A percentile compares a stretch with the other conserved stretches of the same genome.
phyloP scores from a whole-genome alignment of 441 rosid genomes.

The Bruguiera hainesii region DNA sequence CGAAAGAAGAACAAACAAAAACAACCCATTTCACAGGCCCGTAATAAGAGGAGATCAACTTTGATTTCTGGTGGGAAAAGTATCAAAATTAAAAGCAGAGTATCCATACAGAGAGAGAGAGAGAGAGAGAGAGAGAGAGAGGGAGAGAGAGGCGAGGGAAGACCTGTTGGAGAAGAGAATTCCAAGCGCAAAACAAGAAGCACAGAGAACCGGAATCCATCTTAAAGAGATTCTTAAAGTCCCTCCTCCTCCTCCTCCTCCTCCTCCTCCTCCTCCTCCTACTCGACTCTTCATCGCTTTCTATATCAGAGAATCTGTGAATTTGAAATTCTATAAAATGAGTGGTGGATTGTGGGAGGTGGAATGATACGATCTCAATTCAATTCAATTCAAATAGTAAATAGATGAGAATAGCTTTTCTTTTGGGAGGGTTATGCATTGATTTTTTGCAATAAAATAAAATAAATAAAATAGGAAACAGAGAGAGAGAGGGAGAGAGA shows the following conservation, averaged over 20 bases:
- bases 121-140: too few relatives aligned
- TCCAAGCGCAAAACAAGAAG: neutral
- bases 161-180: constrained; percentile 66
- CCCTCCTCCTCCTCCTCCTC: neutral
- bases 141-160: neutral
- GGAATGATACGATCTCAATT: too few relatives aligned
- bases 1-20: neutral
- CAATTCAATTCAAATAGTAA: too few relatives aligned
- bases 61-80: neutral
- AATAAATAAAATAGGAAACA: too few relatives aligned
- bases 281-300: neutral
- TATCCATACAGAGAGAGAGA: neutral
- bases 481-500: too few relatives aligned
- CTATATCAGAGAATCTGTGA: neutral
- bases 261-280: too few relatives aligned
- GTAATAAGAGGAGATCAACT: neutral
- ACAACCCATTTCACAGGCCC: neutral
- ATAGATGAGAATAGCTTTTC: too few relatives aligned
- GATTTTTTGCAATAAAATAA: too few relatives aligned
- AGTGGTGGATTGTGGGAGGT: neutral
- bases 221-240: neutral
- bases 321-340: neutral
- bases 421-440: too few relatives aligned
- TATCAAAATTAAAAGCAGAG: neutral
- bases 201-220: neutral